Base-by-base conservation (phyloP, 2,329 filamentous ascomycete species). In the Phoma sp. region DNA sequence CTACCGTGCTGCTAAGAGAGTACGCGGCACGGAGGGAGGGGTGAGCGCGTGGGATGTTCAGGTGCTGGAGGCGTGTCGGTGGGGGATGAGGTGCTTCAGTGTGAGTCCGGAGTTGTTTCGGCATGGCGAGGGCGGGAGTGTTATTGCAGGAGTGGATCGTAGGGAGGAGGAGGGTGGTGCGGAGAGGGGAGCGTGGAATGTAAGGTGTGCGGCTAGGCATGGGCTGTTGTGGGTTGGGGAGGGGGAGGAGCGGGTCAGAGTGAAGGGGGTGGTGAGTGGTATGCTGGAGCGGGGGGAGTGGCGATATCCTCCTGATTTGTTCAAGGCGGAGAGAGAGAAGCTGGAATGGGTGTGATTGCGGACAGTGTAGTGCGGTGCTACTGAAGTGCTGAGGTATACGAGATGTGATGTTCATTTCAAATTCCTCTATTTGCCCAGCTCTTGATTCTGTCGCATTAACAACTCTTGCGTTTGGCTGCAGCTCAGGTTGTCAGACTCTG, bases 31-130 rank as follows among this genome's bases (percentile, higher is more conserved):
- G 67, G 37, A 58, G 67, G 57, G 7, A 51, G 24, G 46, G 56
- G 56, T 56, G 44, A 29, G 59, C 60, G 58, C 69, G 57, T 78
- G 68, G 49, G 77, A 79, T 55, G 76, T 78, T 8, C 67, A 70
- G 0, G 61, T 78, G 39, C 65, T 78, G 12, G 69, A 75, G 48
- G 73, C 70, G 19, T 79, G 76, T 58, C 63, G 75, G 6, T 73
- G 77, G 50, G 35, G 58, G 6, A 71, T 72, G 60, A 54, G 58
- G 33, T 78, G 76, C 58, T 76, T 66, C 59, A 74, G 64, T 19
- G 68, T 72, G 3, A 70, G 67, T 24, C 76, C 76, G 1, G 76
- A 78, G 54, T 43, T 78, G n/a, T 76, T 78, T 50, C 75, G 78
- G 51, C 76, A 78, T 51, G 57, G 67, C 24, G 61, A 69, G 17